phyloP scores from a whole-genome alignment of 768 basidiomycete species.

The Hypholoma fasciculare region DNA sequence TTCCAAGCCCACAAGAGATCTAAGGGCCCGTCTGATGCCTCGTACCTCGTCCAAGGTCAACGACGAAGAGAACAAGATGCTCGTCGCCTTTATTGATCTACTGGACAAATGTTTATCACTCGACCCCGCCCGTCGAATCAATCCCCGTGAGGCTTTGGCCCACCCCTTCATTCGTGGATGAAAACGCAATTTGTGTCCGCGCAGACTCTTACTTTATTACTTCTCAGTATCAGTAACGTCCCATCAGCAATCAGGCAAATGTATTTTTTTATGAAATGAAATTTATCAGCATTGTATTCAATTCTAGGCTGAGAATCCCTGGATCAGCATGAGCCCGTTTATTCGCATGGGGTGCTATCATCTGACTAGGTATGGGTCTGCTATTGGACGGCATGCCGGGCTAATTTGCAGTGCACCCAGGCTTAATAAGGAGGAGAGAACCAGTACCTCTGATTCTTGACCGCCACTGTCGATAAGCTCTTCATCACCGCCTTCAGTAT shows the following conservation, averaged over 20 bases:
- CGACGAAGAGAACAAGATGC: constrained; percentile 84
- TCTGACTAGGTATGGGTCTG: constrained; percentile 7
- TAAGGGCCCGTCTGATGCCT: constrained; percentile 82
- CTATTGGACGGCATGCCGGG: background rate
- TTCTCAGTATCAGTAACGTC: background rate
- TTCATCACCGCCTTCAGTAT: background rate
- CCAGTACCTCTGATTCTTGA: background rate
- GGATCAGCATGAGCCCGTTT: background rate
- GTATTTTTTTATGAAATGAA: background rate
- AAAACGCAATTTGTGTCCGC: constrained; percentile 3
- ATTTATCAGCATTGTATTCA: background rate
- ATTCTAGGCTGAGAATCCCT: background rate
- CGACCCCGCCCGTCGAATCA: constrained; percentile 83
- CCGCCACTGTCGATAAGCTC: background rate
- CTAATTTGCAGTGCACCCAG: background rate
- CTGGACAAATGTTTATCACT: constrained; percentile 89
- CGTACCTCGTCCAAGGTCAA: constrained; percentile 74
- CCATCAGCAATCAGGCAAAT: background rate
- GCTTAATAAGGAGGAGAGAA: background rate
- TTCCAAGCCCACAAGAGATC: constrained; percentile 75
- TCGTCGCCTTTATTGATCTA: constrained; percentile 83
- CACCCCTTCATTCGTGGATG: constrained; percentile 81
- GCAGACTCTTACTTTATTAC: background rate
- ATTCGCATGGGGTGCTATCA: constrained; percentile 7
- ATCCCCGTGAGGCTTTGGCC: constrained; percentile 85